A percentile compares a stretch with the other conserved stretches of the same genome.
phyloP scores from a whole-genome alignment of 1,284 basidiomycete species.

The Thecaphora thlaspeos region DNA sequence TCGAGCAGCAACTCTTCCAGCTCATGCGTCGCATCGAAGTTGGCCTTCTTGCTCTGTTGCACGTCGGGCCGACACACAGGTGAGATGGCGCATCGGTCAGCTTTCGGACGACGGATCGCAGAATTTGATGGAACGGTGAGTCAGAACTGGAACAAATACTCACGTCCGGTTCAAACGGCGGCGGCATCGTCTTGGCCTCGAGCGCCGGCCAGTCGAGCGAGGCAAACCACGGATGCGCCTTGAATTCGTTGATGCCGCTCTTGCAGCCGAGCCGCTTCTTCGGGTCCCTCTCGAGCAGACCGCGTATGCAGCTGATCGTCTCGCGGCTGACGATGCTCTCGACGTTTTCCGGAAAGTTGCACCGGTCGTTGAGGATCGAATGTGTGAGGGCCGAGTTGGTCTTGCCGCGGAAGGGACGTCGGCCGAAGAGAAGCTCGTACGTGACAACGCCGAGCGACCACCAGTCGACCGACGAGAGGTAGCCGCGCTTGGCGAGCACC shows the following conservation, averaged over 20 bases:
- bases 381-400: constrained; percentile 52
- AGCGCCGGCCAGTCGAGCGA: constrained; percentile 82
- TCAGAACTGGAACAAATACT: no score
- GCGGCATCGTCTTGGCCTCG: constrained; percentile 69
- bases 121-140: no score
- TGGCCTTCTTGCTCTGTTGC: constrained; percentile 84
- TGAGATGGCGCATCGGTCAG: no score
- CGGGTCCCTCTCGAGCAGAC: constrained; percentile 77
- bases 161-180: constrained; percentile 91
- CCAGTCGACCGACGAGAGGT: constrained; percentile 49
- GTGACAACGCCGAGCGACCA: constrained; percentile 50
- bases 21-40: constrained; percentile 99
- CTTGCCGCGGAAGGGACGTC: constrained; percentile 49
- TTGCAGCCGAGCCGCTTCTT: constrained; percentile 78
- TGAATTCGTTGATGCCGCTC: constrained; percentile 67
- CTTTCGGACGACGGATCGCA: background rate
- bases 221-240: constrained; percentile 81
- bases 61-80: no score
- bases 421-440: constrained; percentile 49
- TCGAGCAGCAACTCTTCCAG: constrained; percentile 91
- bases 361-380: constrained; percentile 47
- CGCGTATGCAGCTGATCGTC: constrained; percentile 38
- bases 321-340: constrained; percentile 43
- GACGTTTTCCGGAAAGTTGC: constrained; percentile 50
- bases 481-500: constrained; percentile 51